phyloP scores from a whole-genome alignment of 2,329 filamentous ascomycete genomes.

The Botrytis medusae region DNA sequence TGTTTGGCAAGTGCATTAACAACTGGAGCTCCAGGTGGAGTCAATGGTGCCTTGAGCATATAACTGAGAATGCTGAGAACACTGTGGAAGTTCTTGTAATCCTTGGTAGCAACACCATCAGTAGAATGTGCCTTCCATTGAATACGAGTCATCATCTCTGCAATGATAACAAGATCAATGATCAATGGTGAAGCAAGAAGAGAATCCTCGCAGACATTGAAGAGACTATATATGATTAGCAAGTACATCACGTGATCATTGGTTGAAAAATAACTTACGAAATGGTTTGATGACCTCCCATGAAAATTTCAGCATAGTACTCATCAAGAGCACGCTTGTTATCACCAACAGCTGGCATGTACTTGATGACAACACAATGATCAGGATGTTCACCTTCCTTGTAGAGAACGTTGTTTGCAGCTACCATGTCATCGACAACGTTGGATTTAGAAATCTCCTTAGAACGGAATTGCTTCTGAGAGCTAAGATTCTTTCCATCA shows the following conservation, averaged over 20 bases:
- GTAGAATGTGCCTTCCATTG: conserved; percentile 72
- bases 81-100: conserved; percentile 93
- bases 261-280: conserved; percentile 50
- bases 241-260: conserved; percentile 22
- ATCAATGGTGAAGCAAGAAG: conserved; percentile 93
- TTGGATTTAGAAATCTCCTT: conserved; percentile 99
- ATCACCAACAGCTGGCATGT: conserved; percentile 98
- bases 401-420: conserved; percentile 90
- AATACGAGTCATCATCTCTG: conserved; percentile 98
- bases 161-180: conserved; percentile 89
- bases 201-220: conserved; percentile 99
- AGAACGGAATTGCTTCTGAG: conserved; percentile 96
- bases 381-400: conserved; percentile 91
- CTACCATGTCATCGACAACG: conserved; percentile 99
- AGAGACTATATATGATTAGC: conserved; percentile 59
- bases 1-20: conserved; percentile 96
- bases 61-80: conserved; percentile 97
- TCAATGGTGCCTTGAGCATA: conserved; percentile 96
- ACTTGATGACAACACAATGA: conserved; percentile 99
- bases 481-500: conserved; percentile 97
- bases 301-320: conserved; percentile 99
- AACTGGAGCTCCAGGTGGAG: conserved; percentile 90
- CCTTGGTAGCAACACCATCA: conserved; percentile 54
- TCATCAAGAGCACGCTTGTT: conserved; percentile 98
- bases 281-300: conserved; percentile 98